Conservation (phyloP, 176 grass and related monocot genomes). For the Oryza brachyantha region DNA sequence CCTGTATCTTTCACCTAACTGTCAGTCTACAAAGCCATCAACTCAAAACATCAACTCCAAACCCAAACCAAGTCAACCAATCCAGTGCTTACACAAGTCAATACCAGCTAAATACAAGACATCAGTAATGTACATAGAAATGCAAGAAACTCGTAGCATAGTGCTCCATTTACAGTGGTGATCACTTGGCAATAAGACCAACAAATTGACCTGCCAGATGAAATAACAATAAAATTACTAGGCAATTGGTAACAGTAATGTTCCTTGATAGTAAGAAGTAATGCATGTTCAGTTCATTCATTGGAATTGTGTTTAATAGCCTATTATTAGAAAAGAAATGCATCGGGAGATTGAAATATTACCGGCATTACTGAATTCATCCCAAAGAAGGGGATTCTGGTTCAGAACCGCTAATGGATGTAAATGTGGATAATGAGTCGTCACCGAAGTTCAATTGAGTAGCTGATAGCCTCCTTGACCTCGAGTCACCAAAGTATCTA, state of each 20-base stretch:
- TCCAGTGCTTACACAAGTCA: conserved; percentile 22
- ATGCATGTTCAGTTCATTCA: neutral
- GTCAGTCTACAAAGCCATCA: conserved; percentile 34
- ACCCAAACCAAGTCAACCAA: conserved; percentile 39
- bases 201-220: conserved; percentile 28
- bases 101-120: conserved; percentile 37
- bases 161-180: conserved; percentile 36
- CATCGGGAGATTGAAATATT: conserved; percentile 1
- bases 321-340: neutral
- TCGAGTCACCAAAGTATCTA: conserved; percentile 66
- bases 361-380: conserved; percentile 37
- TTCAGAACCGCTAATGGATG: conserved; percentile 95
- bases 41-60: conserved; percentile 26
- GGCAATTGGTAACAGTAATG: neutral
- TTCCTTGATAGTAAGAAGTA: neutral
- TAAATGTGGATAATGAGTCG: conserved; percentile 89
- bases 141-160: conserved; percentile 25
- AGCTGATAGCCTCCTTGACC: conserved; percentile 57
- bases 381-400: conserved; percentile 73
- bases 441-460: conserved; percentile 72
- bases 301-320: neutral
- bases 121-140: conserved; percentile 35
- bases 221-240: conserved; percentile 14
- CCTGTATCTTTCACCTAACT: conserved; percentile 39
- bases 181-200: conserved; percentile 23